These are phyloP conservation scores for Penicillium aurantiogriseum DNA, from an alignment of 2,329 filamentous ascomycete species.

Conservation along the genomic window DNA sequence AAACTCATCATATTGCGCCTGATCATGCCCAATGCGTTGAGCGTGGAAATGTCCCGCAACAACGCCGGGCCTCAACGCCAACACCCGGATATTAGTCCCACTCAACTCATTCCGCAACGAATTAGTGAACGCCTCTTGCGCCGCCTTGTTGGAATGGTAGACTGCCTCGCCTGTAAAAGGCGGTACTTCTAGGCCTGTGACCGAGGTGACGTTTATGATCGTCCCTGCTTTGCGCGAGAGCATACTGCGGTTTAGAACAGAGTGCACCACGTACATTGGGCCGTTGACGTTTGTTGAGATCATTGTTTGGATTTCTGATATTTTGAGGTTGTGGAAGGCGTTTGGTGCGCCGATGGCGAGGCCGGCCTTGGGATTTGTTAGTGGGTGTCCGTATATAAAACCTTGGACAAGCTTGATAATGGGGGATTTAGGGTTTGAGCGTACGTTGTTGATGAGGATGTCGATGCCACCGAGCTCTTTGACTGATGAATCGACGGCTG, in stretches of 20 bases:
- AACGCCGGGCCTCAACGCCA: constrained; percentile 49
- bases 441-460: no score
- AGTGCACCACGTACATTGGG: no score
- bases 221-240: constrained; percentile 42
- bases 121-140: constrained; percentile 52
- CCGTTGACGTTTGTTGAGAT: no score
- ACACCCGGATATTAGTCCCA: constrained; percentile 49
- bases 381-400: no score
- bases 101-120: constrained; percentile 49
- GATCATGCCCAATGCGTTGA: constrained; percentile 47
- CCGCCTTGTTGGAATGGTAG: constrained; percentile 20
- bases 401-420: no score
- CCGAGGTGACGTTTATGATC: constrained; percentile 51
- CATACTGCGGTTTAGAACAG: constrained; percentile 40
- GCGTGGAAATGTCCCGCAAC: constrained; percentile 52
- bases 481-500: no score
- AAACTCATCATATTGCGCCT: constrained; percentile 44
- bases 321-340: no score
- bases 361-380: no score
- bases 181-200: constrained; percentile 49
- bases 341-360: no score
- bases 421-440: no score
- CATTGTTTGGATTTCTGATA: no score
- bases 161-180: constrained; percentile 52
- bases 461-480: no score